Base-by-base conservation (phyloP, 2,329 filamentous ascomycete species). In the Claviceps sp. region DNA sequence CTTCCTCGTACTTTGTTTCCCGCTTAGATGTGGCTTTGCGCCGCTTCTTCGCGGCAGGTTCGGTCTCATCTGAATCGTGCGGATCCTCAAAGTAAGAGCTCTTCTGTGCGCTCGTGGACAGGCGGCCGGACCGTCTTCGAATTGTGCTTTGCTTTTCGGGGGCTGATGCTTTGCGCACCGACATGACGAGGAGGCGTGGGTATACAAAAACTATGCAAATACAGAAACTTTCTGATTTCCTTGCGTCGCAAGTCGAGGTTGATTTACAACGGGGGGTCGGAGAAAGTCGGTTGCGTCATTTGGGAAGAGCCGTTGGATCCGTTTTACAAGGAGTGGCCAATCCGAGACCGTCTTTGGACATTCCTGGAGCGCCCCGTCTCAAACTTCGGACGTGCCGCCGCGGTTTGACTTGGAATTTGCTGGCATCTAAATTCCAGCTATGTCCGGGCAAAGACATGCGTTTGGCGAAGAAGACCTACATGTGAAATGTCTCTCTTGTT, bases 11-110 rank as follows among this genome's bases (percentile, higher is more conserved):
- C 2, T 44, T 41, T 26, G 47, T 50, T 10, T 47, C 47, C 38
- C 57, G 61, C 54, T 60, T 65, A 0, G 57, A 39, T 8, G 63
- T 59, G 37, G 57, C 55, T 34, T 60, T 61, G 13, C 59, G 61
- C 50, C 60, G 67, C 53, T 60, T 67, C 52, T 58, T 62, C 22
- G 39, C 38, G 4, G 60, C 57, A 14, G 57, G 60, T 13, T 54
- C 17, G n/a, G 46, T 53, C 1, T 52, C 54, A 1, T 55, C 56
- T 5, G 57, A 54, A 2, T 6, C 47, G 26, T 48, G 52, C 0
- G 46, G 14, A 43, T 48, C 53, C 30, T 77, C 75, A 59, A 78
- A 78, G 60, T 79, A 80, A 17, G 63, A 65, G 64, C 75, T 79
- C 65, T 70, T 78, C 56, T 70, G 65, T 19, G 68, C 65, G 26